Percentiles rank a stretch among this genome's conserved stretches.
Evolutionary conservation across 1,284 basidiomycete genomes (phyloP).

Genomic region (Wolfiporia cocos): DNA sequence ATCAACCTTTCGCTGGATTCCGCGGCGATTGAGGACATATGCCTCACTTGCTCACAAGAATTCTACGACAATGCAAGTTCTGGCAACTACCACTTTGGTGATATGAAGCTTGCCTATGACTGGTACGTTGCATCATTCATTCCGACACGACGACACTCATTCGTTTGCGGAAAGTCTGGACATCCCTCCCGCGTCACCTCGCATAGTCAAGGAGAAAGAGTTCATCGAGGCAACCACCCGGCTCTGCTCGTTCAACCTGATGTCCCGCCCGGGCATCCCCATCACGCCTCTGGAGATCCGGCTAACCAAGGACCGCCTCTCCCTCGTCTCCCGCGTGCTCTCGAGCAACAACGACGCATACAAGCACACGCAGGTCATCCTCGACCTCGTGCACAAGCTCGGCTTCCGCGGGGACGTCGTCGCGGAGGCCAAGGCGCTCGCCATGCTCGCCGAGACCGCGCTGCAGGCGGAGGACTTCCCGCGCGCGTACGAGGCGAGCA

Average conservation of each 20-base stretch:
- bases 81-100: slow-evolving; percentile 86
- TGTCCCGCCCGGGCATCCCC: slow-evolving; percentile 65
- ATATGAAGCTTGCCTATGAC: slow-evolving; percentile 94
- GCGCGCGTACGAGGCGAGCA: slow-evolving; percentile 65
- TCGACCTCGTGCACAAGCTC: slow-evolving; percentile 84
- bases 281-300: slow-evolving; percentile 90
- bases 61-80: slow-evolving; percentile 91
- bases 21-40: slow-evolving; percentile 66
- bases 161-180: slow-evolving; percentile 47
- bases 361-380: slow-evolving; percentile 83
- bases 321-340: slow-evolving; percentile 76
- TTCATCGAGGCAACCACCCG: slow-evolving; percentile 94
- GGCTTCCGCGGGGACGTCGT: slow-evolving; percentile 67
- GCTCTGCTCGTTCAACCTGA: slow-evolving; percentile 78
- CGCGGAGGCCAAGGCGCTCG: slow-evolving; percentile 75
- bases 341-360: slow-evolving; percentile 81
- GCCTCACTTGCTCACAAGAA: slow-evolving; percentile 76
- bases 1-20: slow-evolving; percentile 46
- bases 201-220: slow-evolving; percentile 68
- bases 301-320: slow-evolving; percentile 79
- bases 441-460: slow-evolving; percentile 85
- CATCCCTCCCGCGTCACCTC: slow-evolving; percentile 61
- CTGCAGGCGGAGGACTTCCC: slow-evolving; percentile 74
- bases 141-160: background rate
- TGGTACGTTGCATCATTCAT: slow-evolving; percentile 50